These are phyloP conservation scores for Luffa aegyptiaca DNA, from an alignment of 306 rosid genomes.

Conservation along the genomic window DNA sequence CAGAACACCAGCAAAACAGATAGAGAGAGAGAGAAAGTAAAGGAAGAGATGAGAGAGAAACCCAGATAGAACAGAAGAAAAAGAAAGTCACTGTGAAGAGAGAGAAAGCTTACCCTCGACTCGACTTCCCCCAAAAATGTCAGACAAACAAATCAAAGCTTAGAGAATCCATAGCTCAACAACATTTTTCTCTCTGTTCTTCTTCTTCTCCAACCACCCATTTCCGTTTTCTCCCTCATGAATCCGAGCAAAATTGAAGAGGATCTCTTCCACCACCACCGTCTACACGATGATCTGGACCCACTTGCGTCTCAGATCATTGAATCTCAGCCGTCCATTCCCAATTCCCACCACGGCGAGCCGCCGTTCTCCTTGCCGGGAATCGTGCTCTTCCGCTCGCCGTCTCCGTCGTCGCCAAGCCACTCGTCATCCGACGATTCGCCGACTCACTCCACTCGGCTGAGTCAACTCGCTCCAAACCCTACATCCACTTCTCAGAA, in stretches of 20 bases:
- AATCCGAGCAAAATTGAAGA: conserved; percentile 74
- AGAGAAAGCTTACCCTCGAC: conserved; percentile 3
- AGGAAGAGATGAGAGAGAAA: neutral
- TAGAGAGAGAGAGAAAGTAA: neutral
- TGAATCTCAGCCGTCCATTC: conserved; percentile 39
- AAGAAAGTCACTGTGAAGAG: neutral
- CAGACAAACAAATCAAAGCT: conserved; percentile 7
- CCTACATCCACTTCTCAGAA: conserved; percentile 8
- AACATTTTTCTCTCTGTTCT: neutral
- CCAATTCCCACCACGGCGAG: conserved; percentile 19
- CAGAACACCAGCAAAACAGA: neutral
- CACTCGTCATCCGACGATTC: conserved; percentile 29
- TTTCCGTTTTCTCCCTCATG: conserved; percentile 25
- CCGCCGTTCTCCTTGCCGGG: conserved; percentile 63
- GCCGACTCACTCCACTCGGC: conserved; percentile 23
- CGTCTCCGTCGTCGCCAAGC: conserved; percentile 31
- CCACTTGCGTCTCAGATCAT: conserved; percentile 30
- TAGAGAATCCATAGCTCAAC: neutral
- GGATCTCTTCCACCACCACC: conserved; percentile 45
- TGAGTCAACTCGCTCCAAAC: conserved; percentile 16
- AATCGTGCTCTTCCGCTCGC: conserved; percentile 60
- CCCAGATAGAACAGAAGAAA: neutral
- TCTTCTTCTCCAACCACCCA: neutral
- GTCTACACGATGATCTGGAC: conserved; percentile 24
- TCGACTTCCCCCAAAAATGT: conserved; percentile 8